phyloP scores from a whole-genome alignment of 768 basidiomycete genomes.

The Cyclocybe aegerita region DNA sequence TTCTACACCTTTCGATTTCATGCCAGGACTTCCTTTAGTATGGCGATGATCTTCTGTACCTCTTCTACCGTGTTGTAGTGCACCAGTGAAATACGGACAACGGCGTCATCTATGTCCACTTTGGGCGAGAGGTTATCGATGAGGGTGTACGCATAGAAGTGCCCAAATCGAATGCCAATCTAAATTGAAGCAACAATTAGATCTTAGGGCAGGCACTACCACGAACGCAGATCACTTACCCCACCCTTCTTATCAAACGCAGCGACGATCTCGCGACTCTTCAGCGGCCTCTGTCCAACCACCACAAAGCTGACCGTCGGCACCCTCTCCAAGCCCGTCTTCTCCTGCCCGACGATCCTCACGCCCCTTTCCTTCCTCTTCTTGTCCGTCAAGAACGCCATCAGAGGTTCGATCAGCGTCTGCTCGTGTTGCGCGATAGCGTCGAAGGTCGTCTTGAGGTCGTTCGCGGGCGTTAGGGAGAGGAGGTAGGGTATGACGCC shows the following conservation, averaged over 20 bases:
- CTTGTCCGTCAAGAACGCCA: constrained; percentile 52
- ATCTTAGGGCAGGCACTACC: constrained; percentile 1
- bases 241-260: constrained; percentile 62
- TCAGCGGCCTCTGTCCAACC: constrained; percentile 50
- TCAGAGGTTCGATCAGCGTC: constrained; percentile 48
- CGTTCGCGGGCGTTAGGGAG: constrained; percentile 50
- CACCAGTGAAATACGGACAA: constrained; percentile 74
- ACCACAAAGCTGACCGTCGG: constrained; percentile 78
- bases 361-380: constrained; percentile 58
- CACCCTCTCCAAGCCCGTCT: constrained; percentile 40
- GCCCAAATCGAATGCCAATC: constrained; percentile 79
- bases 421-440: constrained; percentile 66
- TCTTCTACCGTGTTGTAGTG: constrained; percentile 81
- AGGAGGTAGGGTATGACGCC: constrained; percentile 64
- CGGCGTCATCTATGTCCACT: constrained; percentile 60
- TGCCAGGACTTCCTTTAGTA: constrained; percentile 51
- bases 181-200: constrained; percentile 21
- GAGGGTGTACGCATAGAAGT: constrained; percentile 75
- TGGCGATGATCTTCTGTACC: constrained; percentile 55
- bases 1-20: background rate
- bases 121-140: constrained; percentile 53
- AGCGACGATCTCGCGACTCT: constrained; percentile 63
- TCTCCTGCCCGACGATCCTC: constrained; percentile 63
- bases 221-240: constrained; percentile 38
- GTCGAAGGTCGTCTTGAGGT: constrained; percentile 50